Base-by-base conservation (phyloP, 768 basidiomycete species). In the Terana coerulea region DNA sequence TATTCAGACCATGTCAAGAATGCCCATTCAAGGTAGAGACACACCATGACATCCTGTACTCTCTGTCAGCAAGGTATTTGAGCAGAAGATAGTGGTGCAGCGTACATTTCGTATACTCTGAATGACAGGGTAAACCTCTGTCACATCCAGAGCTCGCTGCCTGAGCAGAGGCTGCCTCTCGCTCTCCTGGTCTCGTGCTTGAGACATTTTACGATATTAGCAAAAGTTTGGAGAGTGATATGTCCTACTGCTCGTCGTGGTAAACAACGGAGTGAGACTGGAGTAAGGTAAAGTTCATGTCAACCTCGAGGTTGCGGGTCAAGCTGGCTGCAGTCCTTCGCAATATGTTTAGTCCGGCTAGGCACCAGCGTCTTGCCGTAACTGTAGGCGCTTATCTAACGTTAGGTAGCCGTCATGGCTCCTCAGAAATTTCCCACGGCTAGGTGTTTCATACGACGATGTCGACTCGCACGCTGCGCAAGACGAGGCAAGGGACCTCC, bases 51-150 rank as follows among this genome's bases (percentile, higher is more conserved):
- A 64, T 88, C 87, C 86, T 88, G 26, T 6, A 39, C 28, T 49
- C 15, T n/a, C 25, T 15, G 24, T 61, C 57, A 46, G 56, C 26
- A 19, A 30, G n/a, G n/a, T n/a, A 64, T 41, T 30, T n/a, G 69
- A 58, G 17, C 56, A 19, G 35, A 30, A 14, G 42, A 17, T 42
- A 61, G 49, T 30, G 11, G 14, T 45, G 19, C 11, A 8, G 72
- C 81, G 47, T 54, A 86, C 86, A 45, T 70, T 67, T 68, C 85
- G 72, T 57, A 93, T 88, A 68, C 83, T 77, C 55, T 91, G 89
- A 33, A 95, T 88, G 45, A 90, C 70, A 5, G 91, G 91, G 64
- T 88, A 93, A 1, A 92, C 88, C 24, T 75, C 69, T 0, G 82
- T 86, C 35, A 67, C 60, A 31, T 81, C 80, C 43, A 44, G 14